Base-by-base conservation (phyloP, 306 rosid genomes). In the Macrotyloma uniflorum region DNA sequence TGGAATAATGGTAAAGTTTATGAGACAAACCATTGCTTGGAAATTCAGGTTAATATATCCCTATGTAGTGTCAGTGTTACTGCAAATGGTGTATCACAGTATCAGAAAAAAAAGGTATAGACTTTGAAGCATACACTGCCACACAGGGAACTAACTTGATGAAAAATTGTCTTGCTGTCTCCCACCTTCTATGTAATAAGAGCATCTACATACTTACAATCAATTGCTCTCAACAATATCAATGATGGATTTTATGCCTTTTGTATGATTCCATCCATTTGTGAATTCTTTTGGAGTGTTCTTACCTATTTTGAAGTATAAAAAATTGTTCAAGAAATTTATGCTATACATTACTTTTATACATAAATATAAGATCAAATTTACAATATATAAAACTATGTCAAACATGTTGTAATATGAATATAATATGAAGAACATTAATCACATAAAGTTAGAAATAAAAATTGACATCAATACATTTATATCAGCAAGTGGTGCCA, bases 11-110 rank as follows among this genome's bases (percentile, higher is more conserved):
- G 11, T 55, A 53, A 67, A 78, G 74, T 38, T 12, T 15, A 53
- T 32, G 8, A 26, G 81, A 73, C 83, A 81, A 77, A 77, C 67
- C 78, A 53, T 85, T 81, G 78, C 83, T 81, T 85, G 55, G 33
- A 61, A 73, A 77, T 61, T 45, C 45, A 72, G 80, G 79, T 61
- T 85, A 73, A 67, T 50, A 26, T 67, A 50, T 59, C 47, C 70
- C 42, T 51, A 6, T 76, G 24, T 11, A 30, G 58, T 47, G 85
- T 30, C 11, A 63, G 66, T 76, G 68, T 23, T 33, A 81, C 55
- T 32, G 42, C 53, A 26, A 61, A 54, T 76, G 62, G 57, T 22
- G 45, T 51, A 22, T 51, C 28, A 72, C 10, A 32, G 55, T 5
- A 22, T 23, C 0, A 36, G 72, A 32, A 16, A 9, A 65, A 43